Percentiles rank a stretch among this genome's conserved stretches.
These are phyloP conservation scores for Geosmithia flava DNA, from an alignment of 2,329 filamentous ascomycete genomes.

Conservation along the genomic window DNA sequence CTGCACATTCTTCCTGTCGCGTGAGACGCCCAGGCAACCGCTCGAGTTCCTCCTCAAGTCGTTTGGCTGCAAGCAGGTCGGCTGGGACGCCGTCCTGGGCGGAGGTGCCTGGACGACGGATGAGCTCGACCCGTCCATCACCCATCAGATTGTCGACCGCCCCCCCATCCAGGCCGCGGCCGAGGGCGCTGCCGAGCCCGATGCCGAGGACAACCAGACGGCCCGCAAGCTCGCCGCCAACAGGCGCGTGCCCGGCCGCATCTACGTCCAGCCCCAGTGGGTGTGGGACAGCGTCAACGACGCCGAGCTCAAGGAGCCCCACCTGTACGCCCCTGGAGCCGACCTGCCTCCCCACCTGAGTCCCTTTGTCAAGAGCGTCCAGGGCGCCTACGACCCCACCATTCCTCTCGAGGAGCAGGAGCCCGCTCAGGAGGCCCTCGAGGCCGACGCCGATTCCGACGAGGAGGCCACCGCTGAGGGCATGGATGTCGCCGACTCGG, in stretches of 20 bases:
- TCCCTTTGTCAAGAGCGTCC: constrained; percentile 81
- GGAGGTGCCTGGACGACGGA: constrained; percentile 87
- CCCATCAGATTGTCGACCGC: constrained; percentile 91
- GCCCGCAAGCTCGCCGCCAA: constrained; percentile 46
- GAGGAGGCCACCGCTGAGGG: constrained; percentile 33
- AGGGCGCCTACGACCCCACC: constrained; percentile 86
- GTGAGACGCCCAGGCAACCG: constrained; percentile 81
- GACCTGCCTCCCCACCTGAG: constrained; percentile 88
- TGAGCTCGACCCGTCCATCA: constrained; percentile 79
- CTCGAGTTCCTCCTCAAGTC: constrained; percentile 87
- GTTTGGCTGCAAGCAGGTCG: constrained; percentile 91
- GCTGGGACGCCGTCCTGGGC: constrained; percentile 85
- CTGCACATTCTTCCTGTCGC: constrained; percentile 84
- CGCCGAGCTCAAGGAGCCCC: constrained; percentile 73
- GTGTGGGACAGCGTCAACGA: constrained; percentile 96
- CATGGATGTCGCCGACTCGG: constrained; percentile 37
- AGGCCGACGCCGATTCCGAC: constrained; percentile 38
- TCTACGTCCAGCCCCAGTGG: constrained; percentile 95
- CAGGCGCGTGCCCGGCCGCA: constrained; percentile 76
- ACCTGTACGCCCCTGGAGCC: constrained; percentile 81
- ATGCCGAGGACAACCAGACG: constrained; percentile 49
- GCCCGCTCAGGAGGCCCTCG: constrained; percentile 71
- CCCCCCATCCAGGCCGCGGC: constrained; percentile 56
- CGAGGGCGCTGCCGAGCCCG: constrained; percentile 35
- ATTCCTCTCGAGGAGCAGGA: constrained; percentile 78